Conservation (phyloP, 208 protist species). For the Crithidia expoeki region DNA sequence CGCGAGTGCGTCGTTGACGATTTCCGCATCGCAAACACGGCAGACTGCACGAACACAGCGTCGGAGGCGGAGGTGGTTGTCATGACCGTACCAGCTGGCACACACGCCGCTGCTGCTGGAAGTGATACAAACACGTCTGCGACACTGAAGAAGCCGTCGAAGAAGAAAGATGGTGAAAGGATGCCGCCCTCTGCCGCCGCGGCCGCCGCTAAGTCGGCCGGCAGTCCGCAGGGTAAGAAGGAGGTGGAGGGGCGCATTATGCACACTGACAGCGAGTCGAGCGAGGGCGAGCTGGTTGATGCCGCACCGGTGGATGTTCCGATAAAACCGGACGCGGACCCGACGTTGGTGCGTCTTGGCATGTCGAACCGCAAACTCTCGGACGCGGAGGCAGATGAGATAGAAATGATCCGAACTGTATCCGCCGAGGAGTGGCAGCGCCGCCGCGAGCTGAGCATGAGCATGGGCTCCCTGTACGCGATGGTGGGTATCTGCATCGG, state of each 20-base stretch:
- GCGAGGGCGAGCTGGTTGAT: slow-evolving; percentile 1
- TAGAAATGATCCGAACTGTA: slow-evolving; percentile 29
- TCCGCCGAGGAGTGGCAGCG: slow-evolving; percentile 47
- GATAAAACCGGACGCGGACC: background rate
- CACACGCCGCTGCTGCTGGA: background rate
- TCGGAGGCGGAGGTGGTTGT: slow-evolving; percentile 12
- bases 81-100: background rate
- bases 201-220: slow-evolving; percentile 68
- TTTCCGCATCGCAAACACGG: background rate
- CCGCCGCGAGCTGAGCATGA: slow-evolving; percentile 85
- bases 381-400: slow-evolving; percentile 28
- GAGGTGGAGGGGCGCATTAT: slow-evolving; percentile 29
- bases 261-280: slow-evolving; percentile 15
- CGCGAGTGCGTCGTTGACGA: slow-evolving; percentile 7
- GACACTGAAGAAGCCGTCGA: slow-evolving; percentile 2
- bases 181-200: background rate
- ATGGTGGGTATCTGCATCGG: slow-evolving; percentile 81
- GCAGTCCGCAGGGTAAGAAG: slow-evolving; percentile 33
- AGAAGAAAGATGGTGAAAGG: background rate
- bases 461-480: slow-evolving; percentile 81
- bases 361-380: slow-evolving; percentile 4
- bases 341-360: slow-evolving; percentile 8
- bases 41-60: background rate
- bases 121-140: background rate
- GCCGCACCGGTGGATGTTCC: background rate